These are phyloP conservation scores for Candida yuanshanica DNA, from an alignment of 805 yeast genomes.

Conservation along the genomic window DNA sequence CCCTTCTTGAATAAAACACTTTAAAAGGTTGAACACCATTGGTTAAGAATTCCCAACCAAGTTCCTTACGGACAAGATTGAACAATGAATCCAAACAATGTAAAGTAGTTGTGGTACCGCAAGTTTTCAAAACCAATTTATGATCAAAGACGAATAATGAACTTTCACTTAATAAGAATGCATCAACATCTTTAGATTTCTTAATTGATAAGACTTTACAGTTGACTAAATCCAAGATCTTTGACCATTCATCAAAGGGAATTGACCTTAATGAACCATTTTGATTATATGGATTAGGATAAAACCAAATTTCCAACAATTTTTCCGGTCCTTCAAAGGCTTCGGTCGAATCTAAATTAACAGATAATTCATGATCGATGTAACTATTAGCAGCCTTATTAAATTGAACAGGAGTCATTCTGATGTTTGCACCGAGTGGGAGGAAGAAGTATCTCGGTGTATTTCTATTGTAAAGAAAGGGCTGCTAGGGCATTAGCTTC, in stretches of 20 bases:
- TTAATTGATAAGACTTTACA: slow-evolving; percentile 85
- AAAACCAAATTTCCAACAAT: slow-evolving; percentile 85
- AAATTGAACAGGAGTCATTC: slow-evolving; percentile 31
- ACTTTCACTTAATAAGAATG: slow-evolving; percentile 83
- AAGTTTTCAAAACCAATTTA: slow-evolving; percentile 82
- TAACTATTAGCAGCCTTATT: slow-evolving; percentile 38
- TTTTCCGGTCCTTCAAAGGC: slow-evolving; percentile 99
- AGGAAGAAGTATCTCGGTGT: slow-evolving; percentile 12
- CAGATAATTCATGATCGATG: slow-evolving; percentile 76
- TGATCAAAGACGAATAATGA: slow-evolving; percentile 86
- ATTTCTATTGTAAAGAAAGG: not conserved
- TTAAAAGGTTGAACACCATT: slow-evolving; percentile 41
- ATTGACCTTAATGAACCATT: slow-evolving; percentile 54
- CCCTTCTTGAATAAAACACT: slow-evolving; percentile 84
- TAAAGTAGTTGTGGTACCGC: slow-evolving; percentile 93
- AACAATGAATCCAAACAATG: slow-evolving; percentile 66
- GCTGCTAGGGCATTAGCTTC: not conserved
- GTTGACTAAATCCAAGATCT: slow-evolving; percentile 70
- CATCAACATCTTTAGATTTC: slow-evolving; percentile 61
- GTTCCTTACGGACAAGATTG: slow-evolving; percentile 37
- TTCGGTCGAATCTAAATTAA: slow-evolving; percentile 75
- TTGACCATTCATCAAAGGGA: slow-evolving; percentile 62
- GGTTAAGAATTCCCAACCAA: slow-evolving; percentile 35
- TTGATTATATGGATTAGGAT: slow-evolving; percentile 39
- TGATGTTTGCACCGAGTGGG: slow-evolving; percentile 19